phyloP scores from a whole-genome alignment of 768 basidiomycete genomes.

The Lactarius hatsudake region DNA sequence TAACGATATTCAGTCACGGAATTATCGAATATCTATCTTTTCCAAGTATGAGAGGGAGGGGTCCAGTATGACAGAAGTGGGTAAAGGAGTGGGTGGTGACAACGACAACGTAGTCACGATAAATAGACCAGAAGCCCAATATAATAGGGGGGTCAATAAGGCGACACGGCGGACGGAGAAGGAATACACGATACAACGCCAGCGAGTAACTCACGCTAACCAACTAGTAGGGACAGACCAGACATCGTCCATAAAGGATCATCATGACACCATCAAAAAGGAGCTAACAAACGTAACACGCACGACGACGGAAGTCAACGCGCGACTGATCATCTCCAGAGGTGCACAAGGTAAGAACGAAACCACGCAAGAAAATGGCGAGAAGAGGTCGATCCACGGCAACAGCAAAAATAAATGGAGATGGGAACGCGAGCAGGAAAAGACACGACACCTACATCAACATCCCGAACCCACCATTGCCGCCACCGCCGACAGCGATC shows the following conservation, averaged over 20 bases:
- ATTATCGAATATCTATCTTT: slow-evolving; percentile 18
- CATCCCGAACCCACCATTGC: slow-evolving; percentile 41
- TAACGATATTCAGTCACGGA: background rate
- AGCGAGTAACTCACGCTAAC: slow-evolving; percentile 10
- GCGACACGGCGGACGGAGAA: slow-evolving; percentile 5
- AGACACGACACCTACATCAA: slow-evolving; percentile 32
- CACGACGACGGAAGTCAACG: background rate
- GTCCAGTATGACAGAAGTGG: background rate
- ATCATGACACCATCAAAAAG: slow-evolving; percentile 6
- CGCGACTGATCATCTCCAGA: slow-evolving; percentile 2
- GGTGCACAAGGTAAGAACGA: slow-evolving; percentile 10
- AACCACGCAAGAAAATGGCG: slow-evolving; percentile 10
- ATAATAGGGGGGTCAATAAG: background rate
- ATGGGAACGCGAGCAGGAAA: background rate
- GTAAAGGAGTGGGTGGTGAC: slow-evolving; percentile 12
- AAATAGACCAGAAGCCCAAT: slow-evolving; percentile 12
- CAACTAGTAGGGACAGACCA: slow-evolving; percentile 24
- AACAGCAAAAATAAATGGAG: slow-evolving; percentile 2
- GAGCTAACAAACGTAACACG: slow-evolving; percentile 7
- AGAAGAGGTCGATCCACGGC: slow-evolving; percentile 13
- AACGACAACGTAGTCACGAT: slow-evolving; percentile 6
- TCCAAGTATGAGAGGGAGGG: slow-evolving; percentile 3
- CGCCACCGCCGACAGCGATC: slow-evolving; percentile 39
- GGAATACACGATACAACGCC: slow-evolving; percentile 22
- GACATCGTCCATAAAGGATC: slow-evolving; percentile 12